Percentiles rank a stretch among this genome's conserved stretches.
Conservation (phyloP, 2,329 filamentous ascomycete species). For the Fusarium compactum region DNA sequence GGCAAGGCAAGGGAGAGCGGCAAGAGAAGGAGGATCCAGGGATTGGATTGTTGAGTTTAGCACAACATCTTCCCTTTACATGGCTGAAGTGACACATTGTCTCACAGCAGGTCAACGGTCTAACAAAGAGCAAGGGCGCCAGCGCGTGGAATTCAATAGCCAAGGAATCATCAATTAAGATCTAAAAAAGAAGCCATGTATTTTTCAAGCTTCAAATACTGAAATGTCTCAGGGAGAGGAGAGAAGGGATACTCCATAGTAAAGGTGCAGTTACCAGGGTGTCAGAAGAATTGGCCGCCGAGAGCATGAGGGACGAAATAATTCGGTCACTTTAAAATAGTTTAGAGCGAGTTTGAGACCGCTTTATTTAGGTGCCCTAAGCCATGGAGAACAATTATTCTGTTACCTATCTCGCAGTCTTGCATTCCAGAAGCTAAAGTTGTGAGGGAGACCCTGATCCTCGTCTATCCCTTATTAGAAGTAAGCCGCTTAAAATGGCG, state of each 20-base stretch:
- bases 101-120: neutral
- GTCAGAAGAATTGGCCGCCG: too few species aligned
- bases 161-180: neutral
- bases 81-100: constrained; percentile 17
- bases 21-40: neutral
- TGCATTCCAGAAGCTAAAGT: neutral
- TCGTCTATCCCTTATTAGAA: neutral
- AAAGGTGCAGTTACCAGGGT: neutral
- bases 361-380: too few species aligned
- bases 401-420: neutral
- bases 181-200: neutral
- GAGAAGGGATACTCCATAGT: neutral
- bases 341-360: too few species aligned
- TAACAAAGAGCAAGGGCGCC: neutral
- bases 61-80: constrained; percentile 4
- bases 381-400: too few species aligned
- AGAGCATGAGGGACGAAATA: too few species aligned
- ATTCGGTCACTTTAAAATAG: too few species aligned
- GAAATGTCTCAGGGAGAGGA: neutral
- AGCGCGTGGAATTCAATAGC: neutral
- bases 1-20: constrained; percentile 3
- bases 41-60: constrained; percentile 1
- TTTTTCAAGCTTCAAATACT: neutral
- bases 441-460: neutral
- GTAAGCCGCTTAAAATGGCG: too few species aligned